Percentiles rank a stretch among this genome's conserved stretches.
phyloP scores from a whole-genome alignment of 2,329 filamentous ascomycete species.

The Phialophora expanda region DNA sequence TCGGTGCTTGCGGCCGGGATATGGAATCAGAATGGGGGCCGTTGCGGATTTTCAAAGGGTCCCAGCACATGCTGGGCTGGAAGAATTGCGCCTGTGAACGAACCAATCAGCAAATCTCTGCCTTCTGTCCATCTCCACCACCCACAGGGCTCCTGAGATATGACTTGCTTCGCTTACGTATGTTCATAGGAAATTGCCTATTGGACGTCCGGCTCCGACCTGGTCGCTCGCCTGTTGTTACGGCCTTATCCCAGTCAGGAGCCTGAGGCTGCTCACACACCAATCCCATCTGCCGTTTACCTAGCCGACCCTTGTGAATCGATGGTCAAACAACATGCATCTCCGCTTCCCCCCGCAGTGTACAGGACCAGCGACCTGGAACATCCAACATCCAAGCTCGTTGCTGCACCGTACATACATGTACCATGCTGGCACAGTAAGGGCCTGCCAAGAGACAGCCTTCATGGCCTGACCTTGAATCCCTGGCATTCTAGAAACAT shows the following conservation, averaged over 20 bases:
- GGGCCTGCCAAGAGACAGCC: slow-evolving; percentile 1
- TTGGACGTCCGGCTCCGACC: slow-evolving; percentile 2
- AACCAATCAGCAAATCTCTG: background rate
- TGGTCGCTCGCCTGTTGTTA: slow-evolving; percentile 5
- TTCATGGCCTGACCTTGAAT: background rate
- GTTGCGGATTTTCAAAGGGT: background rate
- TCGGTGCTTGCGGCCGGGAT: background rate
- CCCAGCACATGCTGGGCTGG: background rate
- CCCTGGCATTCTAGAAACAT: slow-evolving; percentile 6
- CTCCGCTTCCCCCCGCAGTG: background rate
- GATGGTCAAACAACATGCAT: background rate
- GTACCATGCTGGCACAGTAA: background rate
- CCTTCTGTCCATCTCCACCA: background rate
- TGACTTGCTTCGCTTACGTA: slow-evolving; percentile 12
- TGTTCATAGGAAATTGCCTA: background rate
- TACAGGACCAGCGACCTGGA: background rate
- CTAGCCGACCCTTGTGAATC: background rate
- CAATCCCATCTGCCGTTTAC: slow-evolving; percentile 2
- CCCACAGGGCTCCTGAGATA: background rate
- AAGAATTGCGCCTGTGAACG: slow-evolving; percentile 1
- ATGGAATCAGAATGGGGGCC: background rate
- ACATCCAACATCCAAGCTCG: background rate
- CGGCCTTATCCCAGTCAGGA: background rate
- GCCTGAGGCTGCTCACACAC: background rate
- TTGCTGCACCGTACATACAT: background rate